Evolutionary conservation across 192 early-diverging fungal species (phyloP).

Genomic region (Coemansia sp.): DNA sequence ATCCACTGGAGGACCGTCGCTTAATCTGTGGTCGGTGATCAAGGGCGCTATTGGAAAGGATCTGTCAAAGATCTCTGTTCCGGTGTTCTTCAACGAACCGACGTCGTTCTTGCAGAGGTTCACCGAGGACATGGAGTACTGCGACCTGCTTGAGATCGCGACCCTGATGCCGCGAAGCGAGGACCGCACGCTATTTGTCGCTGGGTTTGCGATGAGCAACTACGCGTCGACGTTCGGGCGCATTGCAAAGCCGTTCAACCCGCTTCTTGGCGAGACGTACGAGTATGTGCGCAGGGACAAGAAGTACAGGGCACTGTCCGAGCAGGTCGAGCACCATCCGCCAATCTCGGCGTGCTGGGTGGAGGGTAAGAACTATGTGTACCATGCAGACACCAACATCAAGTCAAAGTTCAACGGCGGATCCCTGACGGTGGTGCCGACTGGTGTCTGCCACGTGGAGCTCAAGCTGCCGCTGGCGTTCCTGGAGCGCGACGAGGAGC

Average conservation of each 20-base stretch:
- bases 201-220: constrained; percentile 87
- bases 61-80: constrained; percentile 78
- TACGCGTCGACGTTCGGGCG: constrained; percentile 78
- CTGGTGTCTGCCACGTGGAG: constrained; percentile 78
- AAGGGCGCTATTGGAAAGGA: constrained; percentile 88
- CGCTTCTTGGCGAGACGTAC: constrained; percentile 86
- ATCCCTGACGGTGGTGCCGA: constrained; percentile 76
- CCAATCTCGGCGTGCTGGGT: constrained; percentile 86
- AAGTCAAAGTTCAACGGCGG: constrained; percentile 86
- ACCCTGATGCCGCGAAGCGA: constrained; percentile 58
- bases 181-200: constrained; percentile 75
- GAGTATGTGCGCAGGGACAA: constrained; percentile 81
- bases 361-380: constrained; percentile 77
- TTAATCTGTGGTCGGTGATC: constrained; percentile 83
- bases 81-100: constrained; percentile 90
- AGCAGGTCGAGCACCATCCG: constrained; percentile 91
- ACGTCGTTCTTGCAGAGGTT: constrained; percentile 83
- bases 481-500: constrained; percentile 47
- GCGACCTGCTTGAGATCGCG: constrained; percentile 78
- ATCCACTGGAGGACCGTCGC: constrained; percentile 59
- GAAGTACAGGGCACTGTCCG: constrained; percentile 76
- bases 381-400: constrained; percentile 85
- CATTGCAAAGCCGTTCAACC: constrained; percentile 89
- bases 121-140: constrained; percentile 85
- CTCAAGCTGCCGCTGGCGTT: constrained; percentile 67